Base-by-base conservation (phyloP, 495 filamentous ascomycete species). In the Aspergillus mulundensis region DNA sequence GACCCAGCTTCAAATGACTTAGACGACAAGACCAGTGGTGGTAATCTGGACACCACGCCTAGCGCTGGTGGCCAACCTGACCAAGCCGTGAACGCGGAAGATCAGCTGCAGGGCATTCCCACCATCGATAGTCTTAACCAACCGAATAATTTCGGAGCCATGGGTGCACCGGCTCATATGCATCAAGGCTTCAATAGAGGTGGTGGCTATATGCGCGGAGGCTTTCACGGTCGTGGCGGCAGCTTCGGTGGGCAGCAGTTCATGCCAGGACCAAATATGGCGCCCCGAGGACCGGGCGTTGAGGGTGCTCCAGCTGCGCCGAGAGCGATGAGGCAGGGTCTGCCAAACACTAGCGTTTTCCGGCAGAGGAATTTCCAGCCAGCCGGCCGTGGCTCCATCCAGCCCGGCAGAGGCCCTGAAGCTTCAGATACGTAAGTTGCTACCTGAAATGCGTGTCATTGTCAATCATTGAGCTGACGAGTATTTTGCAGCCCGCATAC, bases 311-410 rank as follows among this genome's bases (percentile, higher is more conserved):
- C 94, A 25, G 94, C 87, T 49, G 94, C 90, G 1, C 94, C 94
- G 2, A 91, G 94, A 70, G 94, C 95, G 16, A 91, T 97, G 85
- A 77, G 95, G 58, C 84, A 93, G 64, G 91, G 92, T 16, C 79
- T 86, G 19, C 86, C 88, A 49, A 92, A 91, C 69, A 89, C 86
- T 42, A 86, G 85, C 67, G 79, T 84, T 0, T 50, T 72, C 1
- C 71, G 76, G 7, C 70, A 76, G n/a, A 66, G 75, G n/a, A 63
- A 62, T 15, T 70, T 72, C 53, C 70, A 72, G 32, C 52, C 40
- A 11, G 61, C 66, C 8, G 62, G 60, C 15, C 68, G 71, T 55
- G 14, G 48, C 68, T 14, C 63, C 65, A 51, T 11, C 11, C 32
- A 7, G 6, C 32, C 32, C 12, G 62, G 59, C n/a, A 61, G 45